Percentiles rank a stretch among this genome's conserved stretches.
Evolutionary conservation across 371 early-diverging fungal genomes (phyloP).

Genomic region (Mortierella sp.): DNA sequence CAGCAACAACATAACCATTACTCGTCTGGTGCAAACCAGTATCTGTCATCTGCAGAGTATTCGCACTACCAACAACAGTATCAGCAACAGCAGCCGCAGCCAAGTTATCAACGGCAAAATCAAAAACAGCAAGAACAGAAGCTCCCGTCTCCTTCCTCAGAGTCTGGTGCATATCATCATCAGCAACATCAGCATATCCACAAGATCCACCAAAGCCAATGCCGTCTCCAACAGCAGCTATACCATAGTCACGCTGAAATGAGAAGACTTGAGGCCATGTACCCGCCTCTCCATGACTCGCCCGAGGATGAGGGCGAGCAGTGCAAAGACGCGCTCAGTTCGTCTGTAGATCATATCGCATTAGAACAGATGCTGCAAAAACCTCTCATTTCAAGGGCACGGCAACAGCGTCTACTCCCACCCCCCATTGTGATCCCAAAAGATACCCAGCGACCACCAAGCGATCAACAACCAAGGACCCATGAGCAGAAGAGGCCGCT

Average conservation of each 20-base stretch:
- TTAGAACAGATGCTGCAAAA: slow-evolving; percentile 9
- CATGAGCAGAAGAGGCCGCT: slow-evolving; percentile 8
- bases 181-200: slow-evolving; percentile 10
- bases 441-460: slow-evolving; percentile 5
- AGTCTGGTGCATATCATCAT: slow-evolving; percentile 21
- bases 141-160: not conserved
- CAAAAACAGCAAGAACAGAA: slow-evolving; percentile 7
- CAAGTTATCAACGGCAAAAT: slow-evolving; percentile 14
- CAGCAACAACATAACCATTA: slow-evolving; percentile 15
- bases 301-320: not conserved
- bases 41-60: slow-evolving; percentile 6
- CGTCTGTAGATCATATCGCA: not conserved
- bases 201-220: not conserved
- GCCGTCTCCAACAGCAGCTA: not conserved
- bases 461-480: too few species aligned
- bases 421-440: slow-evolving; percentile 26
- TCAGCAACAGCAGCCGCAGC: slow-evolving; percentile 8
- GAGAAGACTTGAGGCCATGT: slow-evolving; percentile 22
- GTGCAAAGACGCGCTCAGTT: not conserved
- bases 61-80: slow-evolving; percentile 3
- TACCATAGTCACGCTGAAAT: slow-evolving; percentile 11
- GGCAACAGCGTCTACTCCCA: slow-evolving; percentile 11
- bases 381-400: slow-evolving; percentile 4
- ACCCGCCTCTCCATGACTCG: slow-evolving; percentile 28
- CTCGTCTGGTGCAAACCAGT: slow-evolving; percentile 12